Evolutionary conservation across 805 yeast genomes (phyloP), one percentile per base, ranked within the genome.

Genomic region (Candida piceae): DNA sequence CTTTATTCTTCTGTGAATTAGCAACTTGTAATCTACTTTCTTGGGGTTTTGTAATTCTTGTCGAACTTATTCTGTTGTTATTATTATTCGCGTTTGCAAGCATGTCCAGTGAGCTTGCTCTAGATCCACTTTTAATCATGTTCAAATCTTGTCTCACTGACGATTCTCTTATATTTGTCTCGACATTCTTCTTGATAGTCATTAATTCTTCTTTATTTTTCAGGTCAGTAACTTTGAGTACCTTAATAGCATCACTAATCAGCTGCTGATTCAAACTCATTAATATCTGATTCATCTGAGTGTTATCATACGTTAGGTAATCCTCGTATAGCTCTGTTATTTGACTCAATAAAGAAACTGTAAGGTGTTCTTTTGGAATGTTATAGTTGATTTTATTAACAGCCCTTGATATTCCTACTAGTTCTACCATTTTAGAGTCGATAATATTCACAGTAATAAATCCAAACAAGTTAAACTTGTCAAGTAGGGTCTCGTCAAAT

Each of bases 401-500:
- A n/a, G 50, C 39, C 7, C 40, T 38, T 1, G 63, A 50, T 3
- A 56, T 15, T 1, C 64, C 58, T 27, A 59, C 47, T 2, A 63
- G 32, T 32, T 40, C 34, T 16, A 63, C 39, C 2, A 38, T 32
- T 18, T 49, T 44, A 13, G 39, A 42, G 34, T 45, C 34, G 26
- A 41, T 31, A 33, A 52, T 44, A 34, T 53, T 57, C 15, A 57
- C 32, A 1, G 57, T 41, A 12, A 56, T 31, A 21, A 53, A 39
- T 7, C 55, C 57, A 35, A 46, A 55, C 7, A 48, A 33, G 15
- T 45, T 34, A 27, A 67, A 48, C 13, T 56, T 47, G 5, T 53
- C 50, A 36, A 82, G 47, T 25, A 66, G 29, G 3, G 58, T 38
- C 27, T 50, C 24, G 44, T 68, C 63, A 7, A 73, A 64, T 3